A percentile compares a stretch with the other conserved stretches of the same genome.
Evolutionary conservation across 2,329 filamentous ascomycete species (phyloP).

Genomic region (Ramularia endophylla): DNA sequence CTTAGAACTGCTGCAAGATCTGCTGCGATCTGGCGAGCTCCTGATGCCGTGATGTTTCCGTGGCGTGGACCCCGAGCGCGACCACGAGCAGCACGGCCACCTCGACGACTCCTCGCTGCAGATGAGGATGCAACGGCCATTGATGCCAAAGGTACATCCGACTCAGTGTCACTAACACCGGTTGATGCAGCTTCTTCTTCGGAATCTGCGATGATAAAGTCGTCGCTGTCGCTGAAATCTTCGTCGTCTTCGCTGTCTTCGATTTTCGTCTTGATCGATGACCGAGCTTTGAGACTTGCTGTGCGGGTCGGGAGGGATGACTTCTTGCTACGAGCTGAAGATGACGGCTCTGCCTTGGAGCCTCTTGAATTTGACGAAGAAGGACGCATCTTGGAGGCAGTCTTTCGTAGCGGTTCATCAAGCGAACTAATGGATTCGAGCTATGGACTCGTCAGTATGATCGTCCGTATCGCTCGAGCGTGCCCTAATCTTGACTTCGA

Average conservation of each 20-base stretch:
- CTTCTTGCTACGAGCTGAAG: conserved; percentile 12
- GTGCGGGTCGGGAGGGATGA: conserved; percentile 12
- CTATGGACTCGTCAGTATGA: conserved; percentile 11
- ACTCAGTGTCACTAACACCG: conserved; percentile 29
- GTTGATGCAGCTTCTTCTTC: conserved; percentile 22
- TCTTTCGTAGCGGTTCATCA: conserved; percentile 2
- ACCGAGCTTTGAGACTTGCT: conserved; percentile 20
- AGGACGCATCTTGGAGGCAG: neutral
- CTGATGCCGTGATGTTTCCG: conserved; percentile 20
- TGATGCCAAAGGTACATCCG: conserved; percentile 23
- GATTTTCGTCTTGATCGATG: conserved; percentile 22
- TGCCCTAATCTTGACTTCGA: neutral
- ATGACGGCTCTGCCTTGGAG: conserved; percentile 1
- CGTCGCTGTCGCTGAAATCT: conserved; percentile 29
- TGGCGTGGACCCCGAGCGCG: conserved; percentile 17
- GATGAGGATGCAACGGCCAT: conserved; percentile 11
- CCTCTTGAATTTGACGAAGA: neutral
- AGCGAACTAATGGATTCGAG: conserved; percentile 21
- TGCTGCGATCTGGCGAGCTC: conserved; percentile 11
- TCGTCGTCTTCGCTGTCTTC: conserved; percentile 35
- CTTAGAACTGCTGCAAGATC: conserved; percentile 19
- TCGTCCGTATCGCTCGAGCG: conserved; percentile 15
- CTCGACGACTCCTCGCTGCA: conserved; percentile 5
- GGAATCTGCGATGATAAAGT: conserved; percentile 28
- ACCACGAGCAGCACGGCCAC: conserved; percentile 8